phyloP scores from a whole-genome alignment of 2,329 filamentous ascomycete species.

The Blastomyces emzantsi region DNA sequence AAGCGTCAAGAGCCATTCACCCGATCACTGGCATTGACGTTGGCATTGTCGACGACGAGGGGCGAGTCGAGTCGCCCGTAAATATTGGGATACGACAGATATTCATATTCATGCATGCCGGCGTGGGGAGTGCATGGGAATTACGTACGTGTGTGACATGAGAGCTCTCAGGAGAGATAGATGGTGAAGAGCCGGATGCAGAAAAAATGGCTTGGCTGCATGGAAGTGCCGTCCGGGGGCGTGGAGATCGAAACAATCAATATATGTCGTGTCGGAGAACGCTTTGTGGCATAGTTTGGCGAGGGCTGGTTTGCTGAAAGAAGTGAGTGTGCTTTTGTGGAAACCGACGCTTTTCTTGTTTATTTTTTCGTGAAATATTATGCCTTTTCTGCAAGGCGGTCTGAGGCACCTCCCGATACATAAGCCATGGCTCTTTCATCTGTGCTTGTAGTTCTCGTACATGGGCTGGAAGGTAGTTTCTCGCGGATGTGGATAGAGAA shows the following conservation, averaged over 20 bases:
- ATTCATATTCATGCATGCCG: background rate
- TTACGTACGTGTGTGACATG: background rate
- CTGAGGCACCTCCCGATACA: no score
- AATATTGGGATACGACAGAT: background rate
- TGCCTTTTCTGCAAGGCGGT: no score
- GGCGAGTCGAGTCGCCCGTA: background rate
- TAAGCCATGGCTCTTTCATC: background rate
- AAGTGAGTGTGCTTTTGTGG: background rate
- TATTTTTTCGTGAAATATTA: no score
- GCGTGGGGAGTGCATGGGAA: background rate
- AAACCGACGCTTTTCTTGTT: background rate
- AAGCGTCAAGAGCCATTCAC: background rate
- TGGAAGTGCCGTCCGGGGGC: background rate
- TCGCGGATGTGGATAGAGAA: background rate
- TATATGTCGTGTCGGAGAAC: background rate
- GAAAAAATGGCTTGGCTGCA: slow-evolving; percentile 3
- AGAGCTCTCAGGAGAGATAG: background rate
- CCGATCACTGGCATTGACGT: background rate
- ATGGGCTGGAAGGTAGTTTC: background rate
- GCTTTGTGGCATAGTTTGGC: background rate
- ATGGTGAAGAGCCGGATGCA: background rate
- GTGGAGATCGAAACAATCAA: background rate
- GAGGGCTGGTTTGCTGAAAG: background rate
- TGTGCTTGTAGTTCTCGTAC: background rate
- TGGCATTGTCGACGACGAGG: background rate